Evolutionary conservation across 208 protist genomes (phyloP), one percentile per base, ranked within the genome.

Genomic region (Herpetomonas tarakana): DNA sequence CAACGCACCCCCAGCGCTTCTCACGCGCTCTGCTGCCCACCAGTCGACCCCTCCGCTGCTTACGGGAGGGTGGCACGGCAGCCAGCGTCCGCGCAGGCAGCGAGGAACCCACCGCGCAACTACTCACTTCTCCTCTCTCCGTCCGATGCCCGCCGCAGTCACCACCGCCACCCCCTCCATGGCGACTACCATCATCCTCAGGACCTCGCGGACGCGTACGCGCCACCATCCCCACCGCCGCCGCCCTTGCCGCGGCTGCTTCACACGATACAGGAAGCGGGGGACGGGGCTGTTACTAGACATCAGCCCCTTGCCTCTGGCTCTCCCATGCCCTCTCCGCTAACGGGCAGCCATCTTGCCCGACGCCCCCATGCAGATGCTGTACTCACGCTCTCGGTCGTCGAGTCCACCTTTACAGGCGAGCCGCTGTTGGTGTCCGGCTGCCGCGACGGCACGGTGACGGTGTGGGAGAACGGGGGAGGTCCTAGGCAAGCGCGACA

Each of bases 361-460:
- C 81, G 70, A 0, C 71, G 52, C 14, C 81, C 87, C 45, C 78
- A 86, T 29, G 49, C 58, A 3, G 81, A 92, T 59, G 77, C 85
- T 12, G 76, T 92, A 50, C 69, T 88, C 16, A 58, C 78, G 7
- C 49, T 92, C 16, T 78, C 68, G 25, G 52, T 60, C n/a, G 57
- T 76, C 46, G 73, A 21, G 50, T 56, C 1, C 53, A 63, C 2
- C 25, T 41, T 1, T 29, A 53, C 50, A 19, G 57, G 58, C 18
- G 53, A 59, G 1, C 55, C 58, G 1, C 68, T 69, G 26, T 53
- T 92, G 27, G 66, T 78, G 0, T 88, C 81, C 1, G 85, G 78
- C 2, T 52, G 71, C 4, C 74, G 85, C 4, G 81, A 92, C 35
- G 85, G 85, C 0, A 68, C 71, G 0, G 61, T 92, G 16, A 84